Percentiles rank a stretch among this genome's conserved stretches.
Conservation (phyloP, 2,329 filamentous ascomycete genomes). For the Clonostachys rhizophaga region DNA sequence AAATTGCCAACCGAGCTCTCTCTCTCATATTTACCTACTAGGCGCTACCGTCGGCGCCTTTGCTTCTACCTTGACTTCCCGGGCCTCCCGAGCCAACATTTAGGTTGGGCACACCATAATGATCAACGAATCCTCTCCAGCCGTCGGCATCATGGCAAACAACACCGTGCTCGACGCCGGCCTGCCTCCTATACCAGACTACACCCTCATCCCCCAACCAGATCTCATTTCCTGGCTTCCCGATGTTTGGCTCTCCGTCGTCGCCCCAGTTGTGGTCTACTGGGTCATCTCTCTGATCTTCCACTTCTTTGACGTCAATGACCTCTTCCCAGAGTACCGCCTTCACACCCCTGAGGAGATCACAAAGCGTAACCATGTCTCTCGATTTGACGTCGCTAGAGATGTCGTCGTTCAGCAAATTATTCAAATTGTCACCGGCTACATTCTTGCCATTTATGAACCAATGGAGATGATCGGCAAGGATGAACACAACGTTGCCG, state of each 20-base stretch:
- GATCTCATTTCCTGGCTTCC: constrained; percentile 74
- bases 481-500: constrained; percentile 80
- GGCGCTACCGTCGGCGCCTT: too few relatives aligned
- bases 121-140: constrained; percentile 28
- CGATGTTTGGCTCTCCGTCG: constrained; percentile 73
- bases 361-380: constrained; percentile 78
- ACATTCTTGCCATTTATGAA: constrained; percentile 67
- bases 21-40: background rate
- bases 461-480: constrained; percentile 68
- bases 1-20: background rate
- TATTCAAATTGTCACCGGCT: constrained; percentile 73
- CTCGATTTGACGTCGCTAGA: constrained; percentile 78
- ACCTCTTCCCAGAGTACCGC: constrained; percentile 86
- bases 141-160: constrained; percentile 39
- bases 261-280: constrained; percentile 79
- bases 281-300: constrained; percentile 84
- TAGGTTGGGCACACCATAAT: constrained; percentile 15
- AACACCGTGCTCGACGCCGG: constrained; percentile 47
- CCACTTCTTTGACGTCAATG: constrained; percentile 79
- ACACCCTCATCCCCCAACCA: constrained; percentile 64
- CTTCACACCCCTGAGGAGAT: constrained; percentile 94
- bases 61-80: too few relatives aligned
- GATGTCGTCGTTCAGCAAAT: constrained; percentile 91
- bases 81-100: background rate
- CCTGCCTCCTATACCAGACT: constrained; percentile 82